Conservation (phyloP, 2,329 filamentous ascomycete species). For the Ophiocordyceps australis region DNA sequence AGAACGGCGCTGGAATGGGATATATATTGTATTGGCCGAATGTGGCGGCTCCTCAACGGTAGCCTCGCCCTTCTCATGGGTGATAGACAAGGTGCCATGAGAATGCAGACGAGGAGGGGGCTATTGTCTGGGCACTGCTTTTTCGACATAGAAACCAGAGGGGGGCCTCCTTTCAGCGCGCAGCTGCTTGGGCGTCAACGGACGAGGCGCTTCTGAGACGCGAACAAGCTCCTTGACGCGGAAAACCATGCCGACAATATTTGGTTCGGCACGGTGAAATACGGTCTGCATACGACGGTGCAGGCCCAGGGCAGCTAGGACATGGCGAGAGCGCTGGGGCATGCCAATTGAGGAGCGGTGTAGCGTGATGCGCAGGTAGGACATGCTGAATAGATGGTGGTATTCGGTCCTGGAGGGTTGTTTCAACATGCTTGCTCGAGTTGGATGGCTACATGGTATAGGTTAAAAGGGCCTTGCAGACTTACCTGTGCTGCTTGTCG, state of each 20-base stretch:
- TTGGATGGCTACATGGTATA: no score
- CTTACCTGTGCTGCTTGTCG: no score
- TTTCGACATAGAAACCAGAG: conserved; percentile 66
- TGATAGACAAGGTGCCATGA: no score
- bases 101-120: no score
- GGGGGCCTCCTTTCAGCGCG: conserved; percentile 57
- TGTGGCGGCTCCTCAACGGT: no score
- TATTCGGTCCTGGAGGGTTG: no score
- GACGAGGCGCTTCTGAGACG: conserved; percentile 56
- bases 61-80: no score
- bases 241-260: conserved; percentile 80
- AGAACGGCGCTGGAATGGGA: no score
- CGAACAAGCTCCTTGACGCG: conserved; percentile 83
- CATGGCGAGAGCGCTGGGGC: conserved; percentile 59
- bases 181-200: conserved; percentile 49
- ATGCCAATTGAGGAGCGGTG: conserved; percentile 81
- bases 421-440: no score
- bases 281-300: conserved; percentile 73
- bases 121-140: conserved; percentile 13
- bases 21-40: no score
- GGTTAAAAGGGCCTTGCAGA: no score
- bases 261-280: conserved; percentile 68
- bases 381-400: no score
- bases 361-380: conserved; percentile 81
- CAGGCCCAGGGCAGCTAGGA: conserved; percentile 71